Conservation (phyloP, 768 basidiomycete genomes). For the Auriscalpium microsporum region DNA sequence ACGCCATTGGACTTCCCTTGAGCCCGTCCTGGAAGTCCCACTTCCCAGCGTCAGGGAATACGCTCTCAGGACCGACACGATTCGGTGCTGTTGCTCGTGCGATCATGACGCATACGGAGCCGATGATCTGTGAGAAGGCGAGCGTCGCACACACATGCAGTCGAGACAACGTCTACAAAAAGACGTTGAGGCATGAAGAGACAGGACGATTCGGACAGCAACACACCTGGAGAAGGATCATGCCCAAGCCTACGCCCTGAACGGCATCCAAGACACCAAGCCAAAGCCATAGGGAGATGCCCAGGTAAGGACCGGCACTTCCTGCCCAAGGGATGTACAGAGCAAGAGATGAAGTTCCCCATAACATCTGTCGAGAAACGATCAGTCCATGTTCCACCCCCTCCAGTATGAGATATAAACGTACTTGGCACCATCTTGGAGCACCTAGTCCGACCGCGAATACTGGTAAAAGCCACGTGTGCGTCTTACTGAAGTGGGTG, state of each 20-base stretch:
- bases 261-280: conserved; percentile 89
- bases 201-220: not conserved
- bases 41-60: conserved; percentile 86
- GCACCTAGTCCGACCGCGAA: conserved; percentile 94
- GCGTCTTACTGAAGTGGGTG: conserved; percentile 84
- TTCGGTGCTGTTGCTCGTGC: conserved; percentile 89
- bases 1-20: conserved; percentile 72
- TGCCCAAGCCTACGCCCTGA: conserved; percentile 89
- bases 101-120: conserved; percentile 85
- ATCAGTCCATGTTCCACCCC: not conserved
- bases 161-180: conserved; percentile 68
- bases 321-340: conserved; percentile 95
- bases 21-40: conserved; percentile 81
- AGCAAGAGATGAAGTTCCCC: conserved; percentile 92
- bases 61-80: conserved; percentile 77
- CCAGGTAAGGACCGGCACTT: conserved; percentile 75
- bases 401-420: conserved; percentile 5
- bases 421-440: conserved; percentile 88
- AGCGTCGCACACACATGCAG: conserved; percentile 92
- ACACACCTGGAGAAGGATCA: conserved; percentile 69
- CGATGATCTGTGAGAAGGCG: conserved; percentile 84
- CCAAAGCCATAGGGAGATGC: conserved; percentile 90
- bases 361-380: conserved; percentile 54
- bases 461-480: conserved; percentile 91
- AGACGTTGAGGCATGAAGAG: not conserved